Evolutionary conservation across 257 asterid genomes (phyloP), one percentile per base, ranked within the genome.

Genomic region (Petunia axillaris): DNA sequence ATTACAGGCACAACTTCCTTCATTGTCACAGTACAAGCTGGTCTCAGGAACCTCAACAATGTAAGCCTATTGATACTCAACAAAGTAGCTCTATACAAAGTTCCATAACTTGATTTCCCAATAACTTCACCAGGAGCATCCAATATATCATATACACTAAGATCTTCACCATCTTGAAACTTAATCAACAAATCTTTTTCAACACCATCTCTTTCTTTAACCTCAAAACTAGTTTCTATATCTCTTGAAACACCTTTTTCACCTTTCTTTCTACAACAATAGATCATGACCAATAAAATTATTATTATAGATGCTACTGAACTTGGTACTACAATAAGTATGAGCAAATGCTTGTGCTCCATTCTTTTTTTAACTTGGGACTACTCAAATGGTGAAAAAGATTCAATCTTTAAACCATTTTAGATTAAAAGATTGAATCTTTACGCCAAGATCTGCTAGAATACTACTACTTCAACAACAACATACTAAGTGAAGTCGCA

Each of bases 71-170:
- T 86, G n/a, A 87, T 84, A 80, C 83, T 78, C 52, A 87, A 81
- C 93, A 95, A 88, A 89, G 68, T 76, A 37, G 97, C 98, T 82
- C 85, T 90, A 68, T 93, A 93, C 83, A 93, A 82, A 38, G 97
- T 93, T 75, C 98, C 98, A 85, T 89, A 92, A 77, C 89, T 84
- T 8, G 98, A 93, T 84, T 93, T 93, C 38, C 96, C 96, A 38
- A 93, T 93, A 62, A 93, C 98, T 79, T 93, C 98, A 50, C 98
- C 97, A 7, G 98, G 96, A 58, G 98, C 98, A 66, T 93, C 98
- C 3, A 93, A 91, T 66, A 93, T 90, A 68, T 90, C 96, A 80
- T 83, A 75, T 5, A 84, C 90, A 66, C 81, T 85, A 0, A 93
- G 94, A 86, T 87, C 89, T 84, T 91, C 94, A 76, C 92, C 92